phyloP scores from a whole-genome alignment of 2,329 filamentous ascomycete genomes.

The Alternaria conjuncta region DNA sequence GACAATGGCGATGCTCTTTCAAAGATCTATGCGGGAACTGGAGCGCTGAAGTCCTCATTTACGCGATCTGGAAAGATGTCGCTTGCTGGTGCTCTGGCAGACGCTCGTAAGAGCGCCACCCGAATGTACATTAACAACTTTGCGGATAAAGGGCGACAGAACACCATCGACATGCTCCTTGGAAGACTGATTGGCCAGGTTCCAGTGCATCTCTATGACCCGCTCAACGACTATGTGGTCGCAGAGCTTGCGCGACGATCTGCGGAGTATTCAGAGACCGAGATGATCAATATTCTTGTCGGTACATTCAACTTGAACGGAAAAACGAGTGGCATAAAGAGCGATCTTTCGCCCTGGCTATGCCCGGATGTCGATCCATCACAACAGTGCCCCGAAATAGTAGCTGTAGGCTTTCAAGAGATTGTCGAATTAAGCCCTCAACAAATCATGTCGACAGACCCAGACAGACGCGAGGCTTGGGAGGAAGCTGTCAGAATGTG shows the following conservation, averaged over 20 bases:
- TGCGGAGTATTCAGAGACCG: conserved; percentile 75
- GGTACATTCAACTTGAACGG: conserved; percentile 97
- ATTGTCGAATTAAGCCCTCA: conserved; percentile 98
- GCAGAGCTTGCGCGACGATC: conserved; percentile 72
- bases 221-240: conserved; percentile 89
- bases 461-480: conserved; percentile 83
- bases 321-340: conserved; percentile 74
- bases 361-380: conserved; percentile 68
- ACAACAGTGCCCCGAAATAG: conserved; percentile 77
- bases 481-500: conserved; percentile 79
- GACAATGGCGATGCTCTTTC: conserved; percentile 95
- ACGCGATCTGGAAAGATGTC: conserved; percentile 97
- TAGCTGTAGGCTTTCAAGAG: conserved; percentile 93
- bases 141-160: conserved; percentile 88
- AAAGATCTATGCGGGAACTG: conserved; percentile 95
- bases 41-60: conserved; percentile 93
- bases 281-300: conserved; percentile 78
- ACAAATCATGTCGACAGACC: conserved; percentile 99
- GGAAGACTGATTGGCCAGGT: conserved; percentile 83
- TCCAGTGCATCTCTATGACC: conserved; percentile 87
- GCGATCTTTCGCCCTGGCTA: conserved; percentile 86
- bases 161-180: conserved; percentile 91
- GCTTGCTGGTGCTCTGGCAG: conserved; percentile 88
- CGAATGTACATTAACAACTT: conserved; percentile 98
- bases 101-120: conserved; percentile 92